Evolutionary conservation across 306 rosid species (phyloP).

Genomic region (Malus fusca): DNA sequence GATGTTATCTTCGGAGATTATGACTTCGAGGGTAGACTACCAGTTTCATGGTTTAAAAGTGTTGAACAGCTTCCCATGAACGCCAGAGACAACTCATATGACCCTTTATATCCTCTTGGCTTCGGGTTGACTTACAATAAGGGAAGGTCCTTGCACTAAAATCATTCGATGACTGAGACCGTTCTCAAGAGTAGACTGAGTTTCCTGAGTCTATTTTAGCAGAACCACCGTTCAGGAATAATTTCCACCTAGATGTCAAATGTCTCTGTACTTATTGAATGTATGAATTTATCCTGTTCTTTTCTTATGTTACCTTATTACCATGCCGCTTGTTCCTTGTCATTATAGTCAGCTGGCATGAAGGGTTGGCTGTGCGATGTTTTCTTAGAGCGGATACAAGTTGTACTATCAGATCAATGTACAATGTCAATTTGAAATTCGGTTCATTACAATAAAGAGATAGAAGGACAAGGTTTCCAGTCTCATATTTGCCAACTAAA

Average conservation of each 20-base stretch:
- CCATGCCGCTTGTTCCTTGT: neutral
- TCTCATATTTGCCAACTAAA: neutral
- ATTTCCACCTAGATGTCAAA: neutral
- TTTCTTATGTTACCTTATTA: neutral
- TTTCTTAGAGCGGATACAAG: neutral
- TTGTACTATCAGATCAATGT: neutral
- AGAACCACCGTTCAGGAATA: neutral
- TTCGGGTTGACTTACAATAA: conserved; percentile 39
- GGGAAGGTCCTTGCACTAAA: neutral
- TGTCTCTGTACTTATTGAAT: neutral
- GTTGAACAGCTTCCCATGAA: conserved; percentile 36
- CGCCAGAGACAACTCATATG: conserved; percentile 23
- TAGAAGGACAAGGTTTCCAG: neutral
- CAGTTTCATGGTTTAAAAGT: conserved; percentile 68
- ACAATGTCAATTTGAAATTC: neutral
- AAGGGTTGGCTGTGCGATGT: neutral
- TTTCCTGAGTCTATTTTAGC: neutral
- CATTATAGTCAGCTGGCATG: neutral
- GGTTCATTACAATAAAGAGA: neutral
- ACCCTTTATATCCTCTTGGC: conserved; percentile 73
- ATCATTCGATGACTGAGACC: neutral
- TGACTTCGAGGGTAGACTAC: conserved; percentile 66
- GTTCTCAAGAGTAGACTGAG: neutral
- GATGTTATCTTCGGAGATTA: conserved; percentile 73
- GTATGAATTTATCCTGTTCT: neutral